phyloP scores from a whole-genome alignment of 306 rosid genomes.

The Trifolium subterraneum region DNA sequence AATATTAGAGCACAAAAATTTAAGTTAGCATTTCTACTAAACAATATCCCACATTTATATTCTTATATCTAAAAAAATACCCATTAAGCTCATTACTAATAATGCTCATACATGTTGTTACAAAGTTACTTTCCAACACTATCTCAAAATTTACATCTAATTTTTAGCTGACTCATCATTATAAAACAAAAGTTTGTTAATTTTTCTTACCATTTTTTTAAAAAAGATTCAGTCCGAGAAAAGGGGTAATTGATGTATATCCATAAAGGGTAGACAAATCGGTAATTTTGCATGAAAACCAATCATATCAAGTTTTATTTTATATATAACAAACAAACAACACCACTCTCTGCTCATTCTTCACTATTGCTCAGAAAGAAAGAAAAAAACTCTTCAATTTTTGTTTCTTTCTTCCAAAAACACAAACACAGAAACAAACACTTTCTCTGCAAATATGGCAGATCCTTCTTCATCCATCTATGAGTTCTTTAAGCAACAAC shows the following conservation, averaged over 20 bases:
- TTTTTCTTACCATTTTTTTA: too few species aligned
- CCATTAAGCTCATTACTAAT: too few species aligned
- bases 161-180: too few species aligned
- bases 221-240: not conserved
- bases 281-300: conserved; percentile 33
- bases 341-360: not conserved
- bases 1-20: too few species aligned
- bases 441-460: conserved; percentile 43
- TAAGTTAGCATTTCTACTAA: too few species aligned
- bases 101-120: too few species aligned
- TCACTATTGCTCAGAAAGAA: not conserved
- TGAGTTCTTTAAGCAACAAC: conserved; percentile 43
- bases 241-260: not conserved
- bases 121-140: too few species aligned
- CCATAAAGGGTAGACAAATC: conserved; percentile 24
- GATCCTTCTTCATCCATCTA: conserved; percentile 51
- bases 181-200: too few species aligned
- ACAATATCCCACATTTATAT: too few species aligned
- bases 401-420: too few species aligned
- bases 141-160: too few species aligned
- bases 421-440: not conserved
- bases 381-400: not conserved
- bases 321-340: not conserved
- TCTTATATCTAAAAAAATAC: too few species aligned
- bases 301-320: not conserved